A percentile compares a stretch with the other conserved stretches of the same genome.
Evolutionary conservation across 2,329 filamentous ascomycete species (phyloP).

Genomic region (Talaromyces albobiverticillius): DNA sequence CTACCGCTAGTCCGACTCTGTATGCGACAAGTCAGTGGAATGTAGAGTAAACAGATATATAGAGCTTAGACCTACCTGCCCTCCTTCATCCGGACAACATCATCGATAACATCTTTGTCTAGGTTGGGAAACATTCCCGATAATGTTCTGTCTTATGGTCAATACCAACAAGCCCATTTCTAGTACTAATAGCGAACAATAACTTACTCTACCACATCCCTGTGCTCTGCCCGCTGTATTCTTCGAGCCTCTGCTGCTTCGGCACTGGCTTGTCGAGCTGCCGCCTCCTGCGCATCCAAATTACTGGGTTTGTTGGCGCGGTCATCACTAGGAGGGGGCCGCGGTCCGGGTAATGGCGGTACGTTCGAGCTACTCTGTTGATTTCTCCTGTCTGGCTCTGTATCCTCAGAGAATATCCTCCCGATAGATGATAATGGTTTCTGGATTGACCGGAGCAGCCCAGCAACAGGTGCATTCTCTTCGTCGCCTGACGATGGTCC

Average conservation of each 20-base stretch:
- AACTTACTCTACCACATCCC: conserved; percentile 77
- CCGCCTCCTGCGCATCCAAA: conserved; percentile 74
- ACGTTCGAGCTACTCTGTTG: conserved; percentile 28
- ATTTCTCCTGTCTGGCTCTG: conserved; percentile 40
- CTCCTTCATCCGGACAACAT: conserved; percentile 94
- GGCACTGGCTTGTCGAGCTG: conserved; percentile 83
- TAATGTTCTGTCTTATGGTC: conserved; percentile 57
- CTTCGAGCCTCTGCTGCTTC: conserved; percentile 84
- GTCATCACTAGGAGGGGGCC: conserved; percentile 38
- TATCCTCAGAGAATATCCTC: conserved; percentile 82
- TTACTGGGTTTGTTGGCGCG: not conserved
- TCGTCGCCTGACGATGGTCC: conserved; percentile 50
- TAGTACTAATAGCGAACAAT: conserved; percentile 4
- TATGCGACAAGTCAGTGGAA: conserved; percentile 17
- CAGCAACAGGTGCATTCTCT: conserved; percentile 77
- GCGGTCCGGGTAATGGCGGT: conserved; percentile 43
- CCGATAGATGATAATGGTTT: conserved; percentile 87
- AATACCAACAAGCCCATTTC: not conserved
- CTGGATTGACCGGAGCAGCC: conserved; percentile 85
- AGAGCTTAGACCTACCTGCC: conserved; percentile 65
- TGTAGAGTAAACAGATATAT: not conserved
- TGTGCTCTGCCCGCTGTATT: conserved; percentile 79
- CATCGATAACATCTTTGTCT: conserved; percentile 90
- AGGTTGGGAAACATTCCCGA: conserved; percentile 96
- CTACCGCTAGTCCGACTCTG: conserved; percentile 80